Conservation (phyloP, 1,139 yeast genomes). For the Blastobotrys aristatus region DNA sequence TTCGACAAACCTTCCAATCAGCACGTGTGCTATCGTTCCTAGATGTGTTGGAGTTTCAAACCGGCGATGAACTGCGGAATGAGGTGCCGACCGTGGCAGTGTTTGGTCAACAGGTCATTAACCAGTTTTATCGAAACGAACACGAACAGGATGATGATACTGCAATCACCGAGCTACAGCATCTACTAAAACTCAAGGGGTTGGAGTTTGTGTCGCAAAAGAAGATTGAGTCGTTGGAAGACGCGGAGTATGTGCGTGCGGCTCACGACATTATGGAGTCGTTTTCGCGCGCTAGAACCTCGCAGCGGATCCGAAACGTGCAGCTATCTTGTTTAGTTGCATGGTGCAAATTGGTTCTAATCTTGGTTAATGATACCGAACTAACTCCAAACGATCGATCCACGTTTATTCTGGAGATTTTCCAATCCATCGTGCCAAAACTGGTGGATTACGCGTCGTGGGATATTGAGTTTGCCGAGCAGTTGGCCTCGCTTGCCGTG, state of each 20-base stretch:
- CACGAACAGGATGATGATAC: conserved; percentile 19
- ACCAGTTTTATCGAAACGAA: conserved; percentile 14
- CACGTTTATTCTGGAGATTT: conserved; percentile 67
- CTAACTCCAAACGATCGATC: conserved; percentile 42
- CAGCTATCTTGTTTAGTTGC: conserved; percentile 66
- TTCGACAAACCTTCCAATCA: conserved; percentile 30
- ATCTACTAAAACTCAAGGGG: conserved; percentile 27
- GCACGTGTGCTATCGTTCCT: conserved; percentile 63
- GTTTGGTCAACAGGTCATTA: conserved; percentile 14
- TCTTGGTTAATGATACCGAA: conserved; percentile 58
- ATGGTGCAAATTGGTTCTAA: conserved; percentile 78
- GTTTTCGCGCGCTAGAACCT: conserved; percentile 18
- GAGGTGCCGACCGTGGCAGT: conserved; percentile 9
- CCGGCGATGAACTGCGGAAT: conserved; percentile 20
- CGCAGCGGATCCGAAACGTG: conserved; percentile 31
- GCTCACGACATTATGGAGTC: conserved; percentile 17
- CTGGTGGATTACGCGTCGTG: conserved; percentile 66
- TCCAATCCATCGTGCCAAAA: conserved; percentile 71
- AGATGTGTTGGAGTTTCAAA: conserved; percentile 60
- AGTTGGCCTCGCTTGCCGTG: conserved; percentile 69
- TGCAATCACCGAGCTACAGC: conserved; percentile 21
- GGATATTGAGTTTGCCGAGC: conserved; percentile 67
- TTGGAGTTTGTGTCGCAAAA: conserved; percentile 25
- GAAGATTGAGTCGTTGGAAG: conserved; percentile 19
- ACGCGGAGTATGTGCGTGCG: conserved; percentile 21